phyloP scores from a whole-genome alignment of 352 stramenopile species.

The Phytopythium vexans region DNA sequence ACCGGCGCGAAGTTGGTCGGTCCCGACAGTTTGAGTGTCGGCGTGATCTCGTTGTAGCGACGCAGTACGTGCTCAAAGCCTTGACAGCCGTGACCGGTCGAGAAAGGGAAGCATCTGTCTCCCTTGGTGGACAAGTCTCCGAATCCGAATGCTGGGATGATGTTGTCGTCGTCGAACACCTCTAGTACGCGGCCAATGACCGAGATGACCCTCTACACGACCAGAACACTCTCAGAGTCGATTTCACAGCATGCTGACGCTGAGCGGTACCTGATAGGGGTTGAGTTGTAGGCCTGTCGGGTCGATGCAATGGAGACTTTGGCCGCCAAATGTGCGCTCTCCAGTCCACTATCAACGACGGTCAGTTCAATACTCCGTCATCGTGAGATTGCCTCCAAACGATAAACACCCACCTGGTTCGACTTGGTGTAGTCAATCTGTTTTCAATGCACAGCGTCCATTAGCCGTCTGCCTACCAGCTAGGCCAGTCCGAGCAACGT shows the following conservation, averaged over 20 bases:
- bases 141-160: slow-evolving; percentile 71
- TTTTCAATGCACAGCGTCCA: background rate
- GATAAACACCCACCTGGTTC: slow-evolving; percentile 35
- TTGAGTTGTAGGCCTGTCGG: slow-evolving; percentile 46
- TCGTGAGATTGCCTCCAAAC: too few relatives aligned
- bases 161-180: slow-evolving; percentile 77
- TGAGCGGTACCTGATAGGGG: slow-evolving; percentile 43
- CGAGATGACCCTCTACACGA: slow-evolving; percentile 48
- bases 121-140: slow-evolving; percentile 51
- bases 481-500: slow-evolving; percentile 43
- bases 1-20: too few relatives aligned
- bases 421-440: slow-evolving; percentile 68
- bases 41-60: slow-evolving; percentile 58
- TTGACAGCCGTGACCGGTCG: slow-evolving; percentile 21
- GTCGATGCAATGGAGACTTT: slow-evolving; percentile 61
- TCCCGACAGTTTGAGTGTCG: slow-evolving; percentile 47
- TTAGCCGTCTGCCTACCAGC: background rate
- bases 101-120: slow-evolving; percentile 46
- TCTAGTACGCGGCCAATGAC: slow-evolving; percentile 59
- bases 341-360: slow-evolving; percentile 51
- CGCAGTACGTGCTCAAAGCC: slow-evolving; percentile 56
- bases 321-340: slow-evolving; percentile 51
- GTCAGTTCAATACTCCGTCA: background rate
- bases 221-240: slow-evolving; percentile 32
- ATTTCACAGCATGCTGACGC: too few relatives aligned